A percentile compares a stretch with the other conserved stretches of the same genome.
Evolutionary conservation across 176 grass and related monocot species (phyloP).

Genomic region (Triticum timopheevii): DNA sequence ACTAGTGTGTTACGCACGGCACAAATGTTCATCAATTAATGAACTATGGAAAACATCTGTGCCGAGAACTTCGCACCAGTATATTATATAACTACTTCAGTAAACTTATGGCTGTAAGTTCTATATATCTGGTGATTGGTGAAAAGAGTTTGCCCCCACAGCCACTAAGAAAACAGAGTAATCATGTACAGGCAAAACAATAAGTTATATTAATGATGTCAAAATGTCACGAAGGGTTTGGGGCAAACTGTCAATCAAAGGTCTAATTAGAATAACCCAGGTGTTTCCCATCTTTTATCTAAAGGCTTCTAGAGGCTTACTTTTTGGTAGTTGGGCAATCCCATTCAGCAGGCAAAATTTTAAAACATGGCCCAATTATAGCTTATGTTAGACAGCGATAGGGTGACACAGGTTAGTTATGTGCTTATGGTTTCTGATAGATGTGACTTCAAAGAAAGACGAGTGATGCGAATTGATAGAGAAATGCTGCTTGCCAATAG

Average conservation of each 20-base stretch:
- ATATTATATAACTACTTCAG: conserved; percentile 4
- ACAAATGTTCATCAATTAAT: neutral
- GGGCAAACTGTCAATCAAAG: conserved; percentile 9
- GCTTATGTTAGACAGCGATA: neutral
- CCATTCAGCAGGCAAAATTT: conserved; percentile 29
- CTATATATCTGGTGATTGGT: neutral
- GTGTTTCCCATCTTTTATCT: conserved; percentile 12
- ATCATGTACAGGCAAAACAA: neutral
- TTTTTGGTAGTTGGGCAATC: conserved; percentile 36
- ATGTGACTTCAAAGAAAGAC: conserved; percentile 30
- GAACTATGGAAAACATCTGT: neutral
- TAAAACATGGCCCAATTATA: neutral
- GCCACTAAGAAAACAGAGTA: neutral
- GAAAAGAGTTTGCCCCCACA: neutral
- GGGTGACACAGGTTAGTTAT: neutral
- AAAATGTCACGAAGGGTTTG: neutral
- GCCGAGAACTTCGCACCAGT: neutral
- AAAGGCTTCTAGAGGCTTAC: conserved; percentile 48
- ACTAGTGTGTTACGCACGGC: neutral
- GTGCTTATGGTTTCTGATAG: neutral
- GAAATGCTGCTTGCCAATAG: conserved; percentile 25
- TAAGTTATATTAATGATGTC: neutral
- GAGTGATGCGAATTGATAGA: conserved; percentile 24
- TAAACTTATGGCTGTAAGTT: neutral
- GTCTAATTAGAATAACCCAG: neutral